Base-by-base conservation (phyloP, 2,329 filamentous ascomycete genomes). In the Ophiosphaerella korrae region DNA sequence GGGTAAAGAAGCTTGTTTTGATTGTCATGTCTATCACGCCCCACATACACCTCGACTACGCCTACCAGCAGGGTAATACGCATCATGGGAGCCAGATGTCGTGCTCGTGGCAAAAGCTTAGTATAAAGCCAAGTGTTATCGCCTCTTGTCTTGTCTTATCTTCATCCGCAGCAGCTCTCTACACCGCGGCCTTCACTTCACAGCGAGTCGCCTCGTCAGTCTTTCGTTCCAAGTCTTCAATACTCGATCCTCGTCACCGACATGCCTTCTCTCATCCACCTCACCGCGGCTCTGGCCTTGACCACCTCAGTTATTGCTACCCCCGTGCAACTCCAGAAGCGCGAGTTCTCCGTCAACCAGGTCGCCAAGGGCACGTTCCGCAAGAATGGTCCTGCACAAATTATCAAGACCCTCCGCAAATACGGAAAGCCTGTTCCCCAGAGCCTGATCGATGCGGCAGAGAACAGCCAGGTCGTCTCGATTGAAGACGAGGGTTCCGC, bases 351-450 rank as follows among this genome's bases (percentile, higher is more conserved):
- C 7, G 42, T 73, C 14, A 23, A 62, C 32, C 71, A 74, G 50
- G 67, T 73, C 44, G 52, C 63, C 46, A 63, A 61, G 42, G 58
- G 55, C 43, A 57, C 56, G 13, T 64, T 62, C 53, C 46, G 66
- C 57, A 75, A 74, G 64, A 75, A 68, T 53, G 76, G 40, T 29
- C 68, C 76, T 1, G 53, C 58, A 7, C 62, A 68, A 31, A 66
- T 74, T 45, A 64, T 71, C 47, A 76, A 75, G 68, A 71, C 73
- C 1, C 73, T 76, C 50, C 58, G 67, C 52, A 79, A 78, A 66
- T 69, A 62, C 50, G 61, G 65, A 52, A 67, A 70, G 51, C 33
- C 46, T 33, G 65, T 74, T 8, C 65, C 72, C 31, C 48, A 55
- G 34, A 48, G 60, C 46, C 50, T 73, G 9, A 50, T 65, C 42